Conservation (phyloP, 257 asterid genomes). For the Verbena officinalis region DNA sequence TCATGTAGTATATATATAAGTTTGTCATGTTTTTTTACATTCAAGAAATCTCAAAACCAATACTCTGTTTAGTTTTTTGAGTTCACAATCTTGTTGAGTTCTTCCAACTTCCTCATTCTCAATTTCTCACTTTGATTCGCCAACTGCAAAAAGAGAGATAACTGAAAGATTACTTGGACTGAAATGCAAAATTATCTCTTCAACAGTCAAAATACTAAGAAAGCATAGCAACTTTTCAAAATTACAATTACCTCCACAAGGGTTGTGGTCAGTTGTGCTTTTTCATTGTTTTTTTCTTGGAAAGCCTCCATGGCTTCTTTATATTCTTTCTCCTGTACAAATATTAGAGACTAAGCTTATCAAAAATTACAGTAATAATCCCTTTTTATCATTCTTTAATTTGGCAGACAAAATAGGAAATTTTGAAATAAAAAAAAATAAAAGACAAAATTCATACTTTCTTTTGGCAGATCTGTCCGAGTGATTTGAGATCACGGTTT, state of each 20-base stretch:
- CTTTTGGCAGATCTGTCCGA: constrained; percentile 74
- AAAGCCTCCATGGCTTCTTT: constrained; percentile 74
- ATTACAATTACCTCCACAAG: constrained; percentile 63
- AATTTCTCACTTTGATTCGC: constrained; percentile 74
- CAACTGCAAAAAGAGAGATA: constrained; percentile 41
- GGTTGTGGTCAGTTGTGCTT: constrained; percentile 64
- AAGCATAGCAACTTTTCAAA: neutral
- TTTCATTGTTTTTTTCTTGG: constrained; percentile 81
- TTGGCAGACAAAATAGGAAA: too few species aligned
- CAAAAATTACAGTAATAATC: neutral
- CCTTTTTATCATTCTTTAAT: neutral
- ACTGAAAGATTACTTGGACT: neutral
- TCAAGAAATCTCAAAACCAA: neutral
- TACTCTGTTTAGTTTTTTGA: constrained; percentile 34
- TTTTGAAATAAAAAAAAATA: neutral
- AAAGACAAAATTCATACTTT: constrained; percentile 43
- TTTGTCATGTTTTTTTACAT: neutral
- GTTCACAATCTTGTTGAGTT: constrained; percentile 71
- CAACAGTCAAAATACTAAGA: neutral
- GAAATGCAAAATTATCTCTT: neutral
- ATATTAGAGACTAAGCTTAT: neutral
- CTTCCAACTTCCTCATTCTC: constrained; percentile 78
- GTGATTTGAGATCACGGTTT: constrained; percentile 73
- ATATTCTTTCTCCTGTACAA: constrained; percentile 83
- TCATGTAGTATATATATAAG: too few species aligned